Evolutionary conservation across 108 stramenopile genomes (phyloP), one percentile per base, ranked within the genome.

Genomic region (Nitzschia sp.): DNA sequence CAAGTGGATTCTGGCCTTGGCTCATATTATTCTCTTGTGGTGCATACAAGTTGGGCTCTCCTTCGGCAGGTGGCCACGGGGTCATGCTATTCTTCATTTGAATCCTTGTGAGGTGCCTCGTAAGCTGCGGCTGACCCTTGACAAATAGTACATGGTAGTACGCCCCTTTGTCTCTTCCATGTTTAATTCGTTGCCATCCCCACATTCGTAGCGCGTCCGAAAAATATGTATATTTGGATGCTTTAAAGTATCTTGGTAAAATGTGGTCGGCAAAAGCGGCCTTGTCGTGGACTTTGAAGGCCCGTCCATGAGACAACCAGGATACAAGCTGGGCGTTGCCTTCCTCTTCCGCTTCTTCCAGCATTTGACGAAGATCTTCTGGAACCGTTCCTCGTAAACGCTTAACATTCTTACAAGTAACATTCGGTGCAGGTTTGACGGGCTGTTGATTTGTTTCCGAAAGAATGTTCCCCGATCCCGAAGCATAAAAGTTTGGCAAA

Each of bases 121-220:
- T 62, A 33, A 68, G 22, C 53, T 45, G 31, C 1, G 74, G 79
- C 4, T 60, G 63, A 21, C 68, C 64, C 22, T 41, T 23, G n/a
- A 71, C 45, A 63, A 80, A 80, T 16, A 63, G 54, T 22, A 48
- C 44, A 52, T 80, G 79, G 29, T 69, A 71, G 36, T 71, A 80
- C 22, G 72, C 63, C 5, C 70, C 70, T 45, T 73, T 66, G 50
- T 75, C 73, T 4, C 45, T 31, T 16, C 69, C 63, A 0, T 60
- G 15, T 23, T 85, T 85, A 4, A 92, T 58, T 38, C 80, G 58
- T 4, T 82, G 62, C 59, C 87, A 92, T 21, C 90, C 90, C 69
- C 88, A 92, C 11, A 87, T 74, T 52, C 88, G 86, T 9, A 89
- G 66, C 52, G 82, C 85, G 27, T 75, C 74, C 19, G 60, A 36